Percentiles rank a stretch among this genome's conserved stretches.
Evolutionary conservation across 2,329 filamentous ascomycete species (phyloP).

Genomic region (Aureobasidium sp.): DNA sequence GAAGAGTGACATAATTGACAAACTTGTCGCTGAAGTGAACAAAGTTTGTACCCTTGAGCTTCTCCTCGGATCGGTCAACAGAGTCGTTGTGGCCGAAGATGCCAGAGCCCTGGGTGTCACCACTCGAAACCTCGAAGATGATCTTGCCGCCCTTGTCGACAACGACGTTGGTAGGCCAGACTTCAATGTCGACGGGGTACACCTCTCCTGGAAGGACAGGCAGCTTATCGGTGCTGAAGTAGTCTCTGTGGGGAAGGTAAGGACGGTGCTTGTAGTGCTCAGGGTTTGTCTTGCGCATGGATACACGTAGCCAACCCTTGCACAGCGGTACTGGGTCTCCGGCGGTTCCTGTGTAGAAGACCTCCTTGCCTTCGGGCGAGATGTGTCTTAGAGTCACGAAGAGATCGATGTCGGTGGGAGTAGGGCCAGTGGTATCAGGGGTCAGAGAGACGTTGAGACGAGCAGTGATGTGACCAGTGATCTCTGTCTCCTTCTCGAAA

Average conservation of each 20-base stretch:
- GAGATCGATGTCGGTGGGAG: slow-evolving; percentile 52
- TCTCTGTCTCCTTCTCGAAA: slow-evolving; percentile 54
- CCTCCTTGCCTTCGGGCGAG: slow-evolving; percentile 45
- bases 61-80: slow-evolving; percentile 37
- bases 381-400: slow-evolving; percentile 56
- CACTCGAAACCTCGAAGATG: slow-evolving; percentile 48
- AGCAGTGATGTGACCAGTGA: slow-evolving; percentile 58
- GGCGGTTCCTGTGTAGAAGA: slow-evolving; percentile 58
- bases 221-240: slow-evolving; percentile 48
- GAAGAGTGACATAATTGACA: slow-evolving; percentile 46
- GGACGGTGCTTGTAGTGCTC: slow-evolving; percentile 44
- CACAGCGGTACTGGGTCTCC: slow-evolving; percentile 55
- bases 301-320: slow-evolving; percentile 57
- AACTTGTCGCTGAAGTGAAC: slow-evolving; percentile 44
- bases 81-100: slow-evolving; percentile 48
- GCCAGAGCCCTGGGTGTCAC: slow-evolving; percentile 53
- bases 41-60: slow-evolving; percentile 43
- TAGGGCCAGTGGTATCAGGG: slow-evolving; percentile 29
- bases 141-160: slow-evolving; percentile 44
- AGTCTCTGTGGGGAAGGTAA: slow-evolving; percentile 52
- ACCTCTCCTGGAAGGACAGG: slow-evolving; percentile 48
- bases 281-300: slow-evolving; percentile 46
- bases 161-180: slow-evolving; percentile 58
- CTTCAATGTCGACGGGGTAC: slow-evolving; percentile 53
- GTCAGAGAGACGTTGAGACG: slow-evolving; percentile 54